A percentile compares a stretch with the other conserved stretches of the same genome.
phyloP scores from a whole-genome alignment of 345 rosid genomes.

The Rubroshorea leprosula region DNA sequence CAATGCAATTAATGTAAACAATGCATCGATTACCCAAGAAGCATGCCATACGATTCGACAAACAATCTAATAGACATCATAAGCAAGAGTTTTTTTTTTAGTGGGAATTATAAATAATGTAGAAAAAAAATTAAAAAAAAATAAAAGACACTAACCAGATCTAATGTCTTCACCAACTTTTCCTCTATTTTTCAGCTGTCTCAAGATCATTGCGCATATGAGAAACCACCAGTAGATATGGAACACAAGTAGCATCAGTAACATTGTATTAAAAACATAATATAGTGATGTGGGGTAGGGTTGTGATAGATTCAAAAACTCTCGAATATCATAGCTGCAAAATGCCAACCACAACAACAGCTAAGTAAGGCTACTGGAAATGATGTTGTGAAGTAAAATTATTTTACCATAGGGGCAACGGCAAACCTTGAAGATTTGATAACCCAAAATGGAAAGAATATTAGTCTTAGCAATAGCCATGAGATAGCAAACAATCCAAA shows the following conservation, averaged over 20 bases:
- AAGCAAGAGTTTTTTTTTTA: background rate
- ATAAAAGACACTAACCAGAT: constrained; percentile 59
- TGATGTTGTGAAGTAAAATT: constrained; percentile 12
- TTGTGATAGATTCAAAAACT: constrained; percentile 46
- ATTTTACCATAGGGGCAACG: constrained; percentile 13
- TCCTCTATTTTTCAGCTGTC: constrained; percentile 84
- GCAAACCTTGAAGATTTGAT: constrained; percentile 76
- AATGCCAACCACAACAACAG: constrained; percentile 13
- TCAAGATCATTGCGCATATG: constrained; percentile 74
- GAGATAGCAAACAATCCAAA: constrained; percentile 89
- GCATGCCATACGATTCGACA: background rate
- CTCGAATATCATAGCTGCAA: constrained; percentile 47
- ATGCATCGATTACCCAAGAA: too few relatives aligned
- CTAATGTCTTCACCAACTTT: constrained; percentile 93
- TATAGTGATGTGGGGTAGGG: constrained; percentile 34
- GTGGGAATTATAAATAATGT: background rate
- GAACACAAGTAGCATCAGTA: constrained; percentile 79
- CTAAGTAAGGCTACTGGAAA: constrained; percentile 13
- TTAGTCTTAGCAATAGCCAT: constrained; percentile 80
- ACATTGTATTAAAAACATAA: constrained; percentile 81
- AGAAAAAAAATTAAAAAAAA: background rate
- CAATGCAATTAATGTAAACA: too few relatives aligned
- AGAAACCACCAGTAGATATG: constrained; percentile 98
- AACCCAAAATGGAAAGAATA: constrained; percentile 93
- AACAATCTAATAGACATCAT: background rate